Evolutionary conservation across 2,329 filamentous ascomycete species (phyloP), one percentile per base, ranked within the genome.

Genomic region (Rachicladosporium sp.): DNA sequence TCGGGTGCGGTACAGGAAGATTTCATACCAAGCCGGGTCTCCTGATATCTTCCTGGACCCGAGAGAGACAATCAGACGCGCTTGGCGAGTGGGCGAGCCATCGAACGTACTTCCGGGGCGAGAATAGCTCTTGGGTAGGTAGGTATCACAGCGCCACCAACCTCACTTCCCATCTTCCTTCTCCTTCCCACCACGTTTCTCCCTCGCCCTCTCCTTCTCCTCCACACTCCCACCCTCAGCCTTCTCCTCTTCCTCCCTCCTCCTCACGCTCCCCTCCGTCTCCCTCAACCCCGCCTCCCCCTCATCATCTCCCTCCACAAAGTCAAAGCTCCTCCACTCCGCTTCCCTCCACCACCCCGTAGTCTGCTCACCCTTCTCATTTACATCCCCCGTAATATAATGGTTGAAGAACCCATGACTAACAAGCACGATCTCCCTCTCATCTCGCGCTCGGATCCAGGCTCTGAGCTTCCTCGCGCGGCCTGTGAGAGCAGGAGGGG

Each of bases 331-430:
- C 27, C 54, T 41, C 15, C 54, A 27, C 42, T 56, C 54, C 4
- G 52, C 49, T 41, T 57, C 53, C 9, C 47, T 45, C 50, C 49
- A 57, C 53, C 52, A 54, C 15, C 47, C 46, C 37, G 52, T 53
- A 23, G 50, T 55, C 46, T 56, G 51, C 38, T 53, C 33, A 3
- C 54, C 54, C 10, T 50, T 32, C 29, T 52, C 51, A 43, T 51
- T 43, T 8, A 57, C 53, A 11, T 56, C 49, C 3, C 50, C 50
- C 10, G 50, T 51, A 36, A 53, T 31, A 31, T 46, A 57, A 40
- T 57, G 54, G 36, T 48, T 49, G 38, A 57, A 55, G 41, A 50
- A 50, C 6, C 54, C 54, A 45, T 56, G 54, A 31, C 41, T 46
- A 7, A 57, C 54, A 31, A 57, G 37, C 31, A 45, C 53, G 23